These are phyloP conservation scores for Phialemoniopsis sp. DNA, from an alignment of 2,329 filamentous ascomycete species.

Conservation along the genomic window DNA sequence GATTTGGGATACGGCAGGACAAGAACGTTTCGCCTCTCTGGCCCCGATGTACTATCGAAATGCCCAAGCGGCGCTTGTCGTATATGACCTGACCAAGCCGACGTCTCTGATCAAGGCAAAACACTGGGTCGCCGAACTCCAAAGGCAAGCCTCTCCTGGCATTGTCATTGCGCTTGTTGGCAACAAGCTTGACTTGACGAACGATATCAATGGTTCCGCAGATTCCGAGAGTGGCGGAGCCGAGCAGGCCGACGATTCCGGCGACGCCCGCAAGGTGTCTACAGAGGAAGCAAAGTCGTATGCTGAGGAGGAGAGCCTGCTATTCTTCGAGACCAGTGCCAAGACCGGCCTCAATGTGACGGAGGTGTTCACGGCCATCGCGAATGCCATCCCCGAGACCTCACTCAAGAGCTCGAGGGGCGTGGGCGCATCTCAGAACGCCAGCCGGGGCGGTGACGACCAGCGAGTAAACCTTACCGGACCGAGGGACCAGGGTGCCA, in stretches of 20 bases:
- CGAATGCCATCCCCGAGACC: slow-evolving; percentile 95
- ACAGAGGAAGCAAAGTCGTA: slow-evolving; percentile 91
- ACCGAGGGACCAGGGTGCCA: slow-evolving; percentile 67
- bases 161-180: slow-evolving; percentile 97
- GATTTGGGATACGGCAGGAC: slow-evolving; percentile 98
- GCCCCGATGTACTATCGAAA: slow-evolving; percentile 99
- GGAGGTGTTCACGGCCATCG: slow-evolving; percentile 96
- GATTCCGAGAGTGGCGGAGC: slow-evolving; percentile 46
- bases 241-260: slow-evolving; percentile 49
- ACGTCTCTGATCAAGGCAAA: slow-evolving; percentile 94
- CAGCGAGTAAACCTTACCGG: slow-evolving; percentile 80
- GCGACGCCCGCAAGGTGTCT: slow-evolving; percentile 80
- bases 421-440: slow-evolving; percentile 54
- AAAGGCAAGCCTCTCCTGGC: slow-evolving; percentile 90
- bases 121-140: slow-evolving; percentile 97
- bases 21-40: slow-evolving; percentile 94
- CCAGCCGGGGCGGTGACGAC: slow-evolving; percentile 60
- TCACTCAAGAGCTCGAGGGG: slow-evolving; percentile 86
- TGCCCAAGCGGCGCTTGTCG: slow-evolving; percentile 92
- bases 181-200: slow-evolving; percentile 91
- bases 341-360: slow-evolving; percentile 94
- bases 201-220: slow-evolving; percentile 43
- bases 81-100: slow-evolving; percentile 97
- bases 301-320: slow-evolving; percentile 86
- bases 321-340: slow-evolving; percentile 98